Percentiles rank a stretch among this genome's conserved stretches.
These are phyloP conservation scores for Phytophthora pinifolia DNA, from an alignment of 352 stramenopile species.

Conservation along the genomic window DNA sequence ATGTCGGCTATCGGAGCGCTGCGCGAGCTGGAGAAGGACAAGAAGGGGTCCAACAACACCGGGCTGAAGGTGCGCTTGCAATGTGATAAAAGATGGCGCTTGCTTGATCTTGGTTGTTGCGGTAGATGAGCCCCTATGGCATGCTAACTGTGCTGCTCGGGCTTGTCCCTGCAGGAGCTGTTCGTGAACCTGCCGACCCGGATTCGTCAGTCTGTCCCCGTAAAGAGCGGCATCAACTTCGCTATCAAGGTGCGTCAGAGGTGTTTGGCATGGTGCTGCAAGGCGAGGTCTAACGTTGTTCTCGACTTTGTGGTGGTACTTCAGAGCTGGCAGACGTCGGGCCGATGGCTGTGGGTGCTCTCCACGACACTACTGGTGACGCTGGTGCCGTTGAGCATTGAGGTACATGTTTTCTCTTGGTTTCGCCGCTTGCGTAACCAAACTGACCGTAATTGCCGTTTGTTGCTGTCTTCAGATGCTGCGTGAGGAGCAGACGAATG, in stretches of 20 bases:
- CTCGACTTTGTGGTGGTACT: conserved; percentile 9
- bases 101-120: background rate
- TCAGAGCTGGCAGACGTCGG: conserved; percentile 58
- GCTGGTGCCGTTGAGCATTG: conserved; percentile 83
- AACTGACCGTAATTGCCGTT: conserved; percentile 4
- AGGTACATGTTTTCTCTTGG: no score
- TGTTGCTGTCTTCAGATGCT: conserved; percentile 47
- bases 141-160: conserved; percentile 13
- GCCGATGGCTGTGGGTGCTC: conserved; percentile 79
- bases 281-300: conserved; percentile 9
- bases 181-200: conserved; percentile 72
- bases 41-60: conserved; percentile 62
- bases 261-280: conserved; percentile 2
- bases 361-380: conserved; percentile 86
- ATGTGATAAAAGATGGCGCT: background rate
- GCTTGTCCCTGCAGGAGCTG: conserved; percentile 40
- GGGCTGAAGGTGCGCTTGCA: conserved; percentile 47
- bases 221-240: conserved; percentile 64
- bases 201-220: conserved; percentile 61
- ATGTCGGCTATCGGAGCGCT: conserved; percentile 86
- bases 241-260: conserved; percentile 36
- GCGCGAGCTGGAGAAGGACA: conserved; percentile 84
- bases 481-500: conserved; percentile 83
- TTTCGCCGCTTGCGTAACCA: no score
- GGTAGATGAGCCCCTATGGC: background rate